phyloP scores from a whole-genome alignment of 1,139 yeast species.

The Wickerhamomyces sp. region DNA sequence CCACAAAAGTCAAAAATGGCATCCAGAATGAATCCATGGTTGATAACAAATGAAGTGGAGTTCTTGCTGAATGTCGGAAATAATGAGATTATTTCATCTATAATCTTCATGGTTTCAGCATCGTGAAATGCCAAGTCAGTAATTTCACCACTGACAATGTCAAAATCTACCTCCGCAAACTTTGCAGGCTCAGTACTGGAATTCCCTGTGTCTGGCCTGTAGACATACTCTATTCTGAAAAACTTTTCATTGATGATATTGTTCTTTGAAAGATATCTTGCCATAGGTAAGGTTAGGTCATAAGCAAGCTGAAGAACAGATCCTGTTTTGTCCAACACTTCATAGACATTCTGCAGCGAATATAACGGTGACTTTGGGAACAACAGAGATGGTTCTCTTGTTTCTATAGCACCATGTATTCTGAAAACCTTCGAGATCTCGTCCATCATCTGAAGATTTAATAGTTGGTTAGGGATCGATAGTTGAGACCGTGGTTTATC shows the following conservation, averaged over 20 bases:
- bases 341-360: constrained; percentile 59
- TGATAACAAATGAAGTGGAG: constrained; percentile 56
- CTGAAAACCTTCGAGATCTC: constrained; percentile 58
- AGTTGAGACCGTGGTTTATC: constrained; percentile 43
- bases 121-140: constrained; percentile 53
- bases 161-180: constrained; percentile 82
- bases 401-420: constrained; percentile 84
- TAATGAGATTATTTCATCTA: constrained; percentile 62
- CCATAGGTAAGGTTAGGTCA: constrained; percentile 85
- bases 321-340: constrained; percentile 80
- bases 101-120: constrained; percentile 80
- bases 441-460: constrained; percentile 43
- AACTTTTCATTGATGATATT: constrained; percentile 55
- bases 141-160: constrained; percentile 56
- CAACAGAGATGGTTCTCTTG: constrained; percentile 53
- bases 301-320: constrained; percentile 83
- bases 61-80: constrained; percentile 62
- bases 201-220: constrained; percentile 53
- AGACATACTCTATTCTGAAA: constrained; percentile 76
- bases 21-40: constrained; percentile 76
- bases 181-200: constrained; percentile 69
- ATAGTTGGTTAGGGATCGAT: constrained; percentile 28
- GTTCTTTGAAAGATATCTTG: constrained; percentile 69
- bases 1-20: constrained; percentile 75
- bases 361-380: constrained; percentile 80